Conservation (phyloP, 139 green algal genomes). For the Marvania coccoides region DNA sequence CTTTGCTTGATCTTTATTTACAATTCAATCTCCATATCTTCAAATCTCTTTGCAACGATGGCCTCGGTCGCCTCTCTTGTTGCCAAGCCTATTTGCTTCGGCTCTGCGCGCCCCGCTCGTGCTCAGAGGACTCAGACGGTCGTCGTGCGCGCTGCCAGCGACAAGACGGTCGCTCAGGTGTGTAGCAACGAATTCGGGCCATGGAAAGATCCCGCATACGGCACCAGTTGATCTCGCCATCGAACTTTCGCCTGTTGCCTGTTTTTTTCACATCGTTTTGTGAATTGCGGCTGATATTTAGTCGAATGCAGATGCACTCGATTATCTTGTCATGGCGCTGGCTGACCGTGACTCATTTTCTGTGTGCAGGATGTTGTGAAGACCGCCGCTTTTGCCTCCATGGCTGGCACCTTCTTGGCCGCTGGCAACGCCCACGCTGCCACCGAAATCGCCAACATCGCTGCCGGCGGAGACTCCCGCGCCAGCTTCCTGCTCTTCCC, state of each 20-base stretch:
- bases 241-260: neutral
- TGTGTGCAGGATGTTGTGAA: constrained; percentile 22
- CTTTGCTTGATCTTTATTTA: no score
- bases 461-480: constrained; percentile 31
- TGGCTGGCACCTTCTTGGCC: constrained; percentile 22
- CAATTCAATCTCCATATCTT: no score
- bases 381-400: constrained; percentile 2
- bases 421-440: constrained; percentile 34
- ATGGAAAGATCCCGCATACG: neutral
- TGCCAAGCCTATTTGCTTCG: no score
- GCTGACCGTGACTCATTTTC: neutral
- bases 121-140: neutral
- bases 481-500: constrained; percentile 11
- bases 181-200: neutral
- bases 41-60: no score
- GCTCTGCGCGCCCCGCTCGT: no score
- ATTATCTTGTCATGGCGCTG: neutral
- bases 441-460: constrained; percentile 38
- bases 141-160: neutral
- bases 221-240: neutral
- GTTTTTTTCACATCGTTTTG: neutral
- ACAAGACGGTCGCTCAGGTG: neutral
- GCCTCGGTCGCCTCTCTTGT: no score
- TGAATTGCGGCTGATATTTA: neutral
- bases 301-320: neutral